Base-by-base conservation (phyloP, 1,139 yeast genomes). In the Debaryomyces nepalensis region DNA sequence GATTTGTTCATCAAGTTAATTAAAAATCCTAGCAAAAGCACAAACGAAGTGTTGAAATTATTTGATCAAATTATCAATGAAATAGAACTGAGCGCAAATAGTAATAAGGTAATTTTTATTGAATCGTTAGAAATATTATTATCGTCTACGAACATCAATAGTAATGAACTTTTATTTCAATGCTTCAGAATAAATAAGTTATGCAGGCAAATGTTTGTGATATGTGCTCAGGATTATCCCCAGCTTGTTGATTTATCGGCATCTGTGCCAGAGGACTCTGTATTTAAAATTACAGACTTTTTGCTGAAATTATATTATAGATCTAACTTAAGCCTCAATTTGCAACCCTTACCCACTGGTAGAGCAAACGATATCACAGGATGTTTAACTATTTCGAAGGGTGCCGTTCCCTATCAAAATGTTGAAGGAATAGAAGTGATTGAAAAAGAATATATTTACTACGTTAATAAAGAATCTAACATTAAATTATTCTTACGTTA, bases 311-410 rank as follows among this genome's bases (percentile, higher is more conserved):
- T 82, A 11, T 59, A 76, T 16, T 80, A 81, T 52, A 69, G 76
- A 46, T 66, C 87, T 0, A 68, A 72, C 9, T 42, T 82, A 29
- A 71, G 79, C 33, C 54, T 87, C 9, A 70, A 76, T 21, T 59
- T 87, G 33, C 76, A 78, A 48, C 90, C 95, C 1, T 64, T 88
- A 47, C 72, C 78, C 4, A 88, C 96, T 0, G 96, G 96, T 0
- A 72, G 90, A 54, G 96, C 97, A 0, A 79, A 77, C 38, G 97
- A 88, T 58, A 79, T 88, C 2, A 84, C 96, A 0, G 97, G 97
- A 1, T 75, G 82, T 4, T 53, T 88, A 38, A 70, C 78, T 0
- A 70, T 88, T 0, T 63, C 81, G 0, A 68, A 66, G 41, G 96
- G 96, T 1, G 48, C 74, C 38, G 15, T 66, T 43, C 64, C 75